phyloP scores from a whole-genome alignment of 2,329 filamentous ascomycete species.

The Colletotrichum liaoningense region DNA sequence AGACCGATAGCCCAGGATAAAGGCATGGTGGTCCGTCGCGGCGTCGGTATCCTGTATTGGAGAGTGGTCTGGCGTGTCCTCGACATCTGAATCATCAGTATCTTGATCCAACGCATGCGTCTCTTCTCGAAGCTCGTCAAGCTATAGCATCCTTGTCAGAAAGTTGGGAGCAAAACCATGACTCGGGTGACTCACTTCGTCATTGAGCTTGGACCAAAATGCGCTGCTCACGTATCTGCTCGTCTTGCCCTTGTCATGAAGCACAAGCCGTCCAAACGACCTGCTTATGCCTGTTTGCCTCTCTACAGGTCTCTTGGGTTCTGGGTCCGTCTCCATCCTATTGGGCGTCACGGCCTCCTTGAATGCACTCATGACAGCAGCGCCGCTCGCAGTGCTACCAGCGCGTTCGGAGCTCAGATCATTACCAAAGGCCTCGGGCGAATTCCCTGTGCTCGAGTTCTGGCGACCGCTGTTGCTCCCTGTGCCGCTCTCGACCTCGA shows the following conservation, averaged over 20 bases:
- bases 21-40: slow-evolving; percentile 72
- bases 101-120: slow-evolving; percentile 52
- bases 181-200: slow-evolving; percentile 65
- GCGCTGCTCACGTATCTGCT: slow-evolving; percentile 81
- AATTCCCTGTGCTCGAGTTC: slow-evolving; percentile 40
- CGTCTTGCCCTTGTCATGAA: slow-evolving; percentile 75
- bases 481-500: slow-evolving; percentile 60
- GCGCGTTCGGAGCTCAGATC: slow-evolving; percentile 27
- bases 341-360: background rate
- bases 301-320: slow-evolving; percentile 29
- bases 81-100: slow-evolving; percentile 70
- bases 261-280: slow-evolving; percentile 75
- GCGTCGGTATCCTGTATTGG: slow-evolving; percentile 46
- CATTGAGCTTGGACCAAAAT: slow-evolving; percentile 81
- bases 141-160: slow-evolving; percentile 41
- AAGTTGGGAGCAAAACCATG: slow-evolving; percentile 32
- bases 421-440: slow-evolving; percentile 43
- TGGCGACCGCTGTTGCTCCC: slow-evolving; percentile 37
- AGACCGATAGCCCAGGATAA: slow-evolving; percentile 79
- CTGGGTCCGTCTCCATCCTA: slow-evolving; percentile 36
- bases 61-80: slow-evolving; percentile 64
- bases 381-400: slow-evolving; percentile 12
- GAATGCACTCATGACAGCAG: background rate
- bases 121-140: slow-evolving; percentile 56
- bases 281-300: slow-evolving; percentile 50